Base-by-base conservation (phyloP, 73 alveolate species). In the Tetrahymena malaccensis region DNA sequence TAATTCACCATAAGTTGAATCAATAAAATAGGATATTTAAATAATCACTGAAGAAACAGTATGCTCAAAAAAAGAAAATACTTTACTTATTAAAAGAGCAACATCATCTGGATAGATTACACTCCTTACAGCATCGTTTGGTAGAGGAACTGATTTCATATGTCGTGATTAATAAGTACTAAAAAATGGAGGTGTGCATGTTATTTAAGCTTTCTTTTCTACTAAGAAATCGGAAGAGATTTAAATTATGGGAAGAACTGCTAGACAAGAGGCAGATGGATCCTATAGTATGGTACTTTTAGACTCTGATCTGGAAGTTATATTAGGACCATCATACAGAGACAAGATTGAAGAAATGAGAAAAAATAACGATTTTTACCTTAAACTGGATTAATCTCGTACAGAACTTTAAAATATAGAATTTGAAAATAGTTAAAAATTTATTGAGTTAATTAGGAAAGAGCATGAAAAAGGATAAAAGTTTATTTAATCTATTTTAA, bases 261-360 rank as follows among this genome's bases (percentile, higher is more conserved):
- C 97, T 22, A 96, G 97, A 37, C 94, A 85, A 44, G 97, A 96
- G 35, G 94, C 84, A 70, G 94, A 84, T 27, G 97, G 97, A n/a
- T 55, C 96, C n/a, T 96, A 43, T 40, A 19, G 84, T 85, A 70
- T 84, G 34, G 94, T 96, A 35, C 16, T 96, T 55, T 37, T 94
- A 34, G 94, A 94, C 13, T 40, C 56, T 0, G 97, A 94, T 55
- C 83, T 96, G 10, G 55, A 16, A 43, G 40, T 40, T 11, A 21
- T 96, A 12, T 21, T 57, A 57, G 85, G 85, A 21, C 5, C 85
- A 57, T 9, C 34, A 16, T 57, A n/a, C 10, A 57, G 85, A 27
- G 35, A 57, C 17, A 27, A 12, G 17, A 21, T 57, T 9, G 10
- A 21, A n/a, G 34, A 57, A n/a, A 57, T 57, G 37, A 57, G 85